Conservation (phyloP, 2,329 filamentous ascomycete genomes). For the Fusarium sulawesiense region DNA sequence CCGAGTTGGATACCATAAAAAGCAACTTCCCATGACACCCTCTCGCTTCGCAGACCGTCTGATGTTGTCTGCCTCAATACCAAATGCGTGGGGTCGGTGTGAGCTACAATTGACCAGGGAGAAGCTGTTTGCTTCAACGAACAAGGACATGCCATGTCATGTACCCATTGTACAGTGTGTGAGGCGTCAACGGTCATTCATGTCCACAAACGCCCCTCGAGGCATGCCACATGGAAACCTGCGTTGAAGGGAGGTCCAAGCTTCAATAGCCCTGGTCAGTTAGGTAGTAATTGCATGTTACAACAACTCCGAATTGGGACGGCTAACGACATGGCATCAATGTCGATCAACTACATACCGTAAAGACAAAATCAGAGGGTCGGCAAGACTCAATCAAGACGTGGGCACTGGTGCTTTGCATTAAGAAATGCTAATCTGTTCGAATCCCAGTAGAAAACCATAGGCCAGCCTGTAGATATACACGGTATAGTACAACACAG, state of each 20-base stretch:
- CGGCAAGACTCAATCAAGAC: neutral
- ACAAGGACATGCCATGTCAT: constrained; percentile 3
- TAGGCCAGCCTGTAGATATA: constrained; percentile 31
- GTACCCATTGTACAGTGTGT: constrained; percentile 36
- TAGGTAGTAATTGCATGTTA: constrained; percentile 2
- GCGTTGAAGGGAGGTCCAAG: constrained; percentile 27
- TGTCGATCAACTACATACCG: neutral
- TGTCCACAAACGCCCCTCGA: constrained; percentile 10
- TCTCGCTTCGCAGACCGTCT: constrained; percentile 14
- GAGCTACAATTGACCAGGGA: constrained; percentile 5
- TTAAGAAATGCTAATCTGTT: constrained; percentile 7
- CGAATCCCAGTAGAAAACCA: constrained; percentile 3
- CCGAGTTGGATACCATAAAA: constrained; percentile 1
- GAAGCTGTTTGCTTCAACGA: constrained; percentile 28
- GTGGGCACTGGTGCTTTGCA: neutral
- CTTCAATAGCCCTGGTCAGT: constrained; percentile 11
- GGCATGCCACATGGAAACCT: constrained; percentile 31
- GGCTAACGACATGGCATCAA: neutral
- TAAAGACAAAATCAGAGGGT: neutral
- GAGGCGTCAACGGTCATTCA: constrained; percentile 17
- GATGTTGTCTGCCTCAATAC: constrained; percentile 12
- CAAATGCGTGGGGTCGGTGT: constrained; percentile 20
- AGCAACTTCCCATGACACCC: constrained; percentile 14
- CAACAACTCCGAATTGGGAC: constrained; percentile 1
- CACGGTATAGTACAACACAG: constrained; percentile 14